These are phyloP conservation scores for Curvularia sp. DNA, from an alignment of 2,329 filamentous ascomycete genomes.

Conservation along the genomic window DNA sequence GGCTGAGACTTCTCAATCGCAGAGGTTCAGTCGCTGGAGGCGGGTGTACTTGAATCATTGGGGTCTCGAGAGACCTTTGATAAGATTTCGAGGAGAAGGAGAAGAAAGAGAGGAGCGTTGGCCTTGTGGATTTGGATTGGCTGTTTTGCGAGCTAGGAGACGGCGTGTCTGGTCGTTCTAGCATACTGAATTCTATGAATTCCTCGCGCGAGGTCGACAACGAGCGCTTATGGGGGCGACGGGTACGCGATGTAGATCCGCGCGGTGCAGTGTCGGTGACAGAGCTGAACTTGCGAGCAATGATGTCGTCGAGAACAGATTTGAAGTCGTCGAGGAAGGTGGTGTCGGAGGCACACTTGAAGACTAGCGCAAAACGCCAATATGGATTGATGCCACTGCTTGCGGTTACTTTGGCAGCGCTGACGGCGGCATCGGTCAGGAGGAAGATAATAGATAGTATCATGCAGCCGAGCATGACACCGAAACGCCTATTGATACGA, in stretches of 20 bases:
- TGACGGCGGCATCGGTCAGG: conserved; percentile 42
- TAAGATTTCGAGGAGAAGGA: conserved; percentile 20
- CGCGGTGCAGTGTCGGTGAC: conserved; percentile 23
- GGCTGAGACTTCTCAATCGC: conserved; percentile 29
- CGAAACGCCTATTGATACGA: conserved; percentile 42
- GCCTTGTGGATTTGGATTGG: conserved; percentile 13
- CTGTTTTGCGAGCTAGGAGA: background rate
- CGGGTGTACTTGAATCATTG: conserved; percentile 37
- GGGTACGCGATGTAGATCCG: conserved; percentile 20
- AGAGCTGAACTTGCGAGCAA: conserved; percentile 37
- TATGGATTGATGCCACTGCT: conserved; percentile 47
- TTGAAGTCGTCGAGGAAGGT: conserved; percentile 51
- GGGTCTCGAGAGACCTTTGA: conserved; percentile 13
- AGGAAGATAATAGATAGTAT: conserved; percentile 43
- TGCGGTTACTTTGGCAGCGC: conserved; percentile 34
- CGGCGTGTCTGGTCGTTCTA: conserved; percentile 8
- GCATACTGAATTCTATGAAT: conserved; percentile 29
- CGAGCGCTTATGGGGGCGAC: conserved; percentile 21
- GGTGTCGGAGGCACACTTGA: conserved; percentile 48
- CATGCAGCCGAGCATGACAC: conserved; percentile 48
- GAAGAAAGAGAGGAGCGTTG: conserved; percentile 28
- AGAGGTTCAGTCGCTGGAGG: conserved; percentile 28
- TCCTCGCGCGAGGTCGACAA: conserved; percentile 26
- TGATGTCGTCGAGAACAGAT: conserved; percentile 45
- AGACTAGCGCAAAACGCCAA: conserved; percentile 48